Evolutionary conservation across 257 asterid species (phyloP).

Genomic region (Fraxinus quadrangulata): DNA sequence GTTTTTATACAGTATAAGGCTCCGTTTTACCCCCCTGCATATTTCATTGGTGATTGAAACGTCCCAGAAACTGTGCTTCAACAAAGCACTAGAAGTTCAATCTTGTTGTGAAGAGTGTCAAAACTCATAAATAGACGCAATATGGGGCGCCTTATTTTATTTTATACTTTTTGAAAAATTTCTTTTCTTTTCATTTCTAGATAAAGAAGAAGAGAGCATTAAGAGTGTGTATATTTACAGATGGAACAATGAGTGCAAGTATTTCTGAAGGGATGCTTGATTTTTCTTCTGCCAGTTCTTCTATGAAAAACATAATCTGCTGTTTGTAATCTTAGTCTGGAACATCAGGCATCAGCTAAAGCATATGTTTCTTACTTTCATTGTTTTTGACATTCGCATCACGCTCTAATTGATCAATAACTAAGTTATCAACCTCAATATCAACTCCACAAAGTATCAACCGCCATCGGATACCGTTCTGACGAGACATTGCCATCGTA

Average conservation of each 20-base stretch:
- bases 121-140: neutral
- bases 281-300: neutral
- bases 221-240: neutral
- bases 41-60: neutral
- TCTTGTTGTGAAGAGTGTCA: neutral
- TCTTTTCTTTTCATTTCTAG: neutral
- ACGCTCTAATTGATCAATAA: too few relatives aligned
- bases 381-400: too few relatives aligned
- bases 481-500: neutral
- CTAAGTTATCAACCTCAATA: too few relatives aligned
- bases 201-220: slow-evolving; percentile 15
- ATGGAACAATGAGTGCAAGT: slow-evolving; percentile 1
- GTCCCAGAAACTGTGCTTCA: neutral
- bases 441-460: too few relatives aligned
- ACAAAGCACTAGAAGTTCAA: neutral
- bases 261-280: neutral
- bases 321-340: neutral
- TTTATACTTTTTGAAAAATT: neutral
- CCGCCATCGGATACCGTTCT: neutral
- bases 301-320: neutral
- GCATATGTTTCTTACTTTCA: neutral
- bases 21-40: slow-evolving; percentile 20
- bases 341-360: neutral
- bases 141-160: neutral
- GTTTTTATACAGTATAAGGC: neutral